These are phyloP conservation scores for Triticum aestivum DNA, from an alignment of 176 grass and related monocot species.

Conservation along the genomic window IWGSC_CS_RefSeq_v2.1 NC_057798.1:681185451-681185950, in stretches of 20 bases:
- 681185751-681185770: background rate
- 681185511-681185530: too few relatives aligned
- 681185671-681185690: background rate
- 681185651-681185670: constrained; percentile 6
- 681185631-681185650: constrained; percentile 35
- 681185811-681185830: constrained; percentile 1
- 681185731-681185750: background rate
- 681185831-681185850: background rate
- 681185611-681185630: constrained; percentile 29
- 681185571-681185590: background rate
- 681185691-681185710: background rate
- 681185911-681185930: background rate
- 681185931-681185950: background rate
- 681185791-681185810: background rate
- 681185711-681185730: too few relatives aligned
- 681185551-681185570: background rate
- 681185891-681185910: background rate
- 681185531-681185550: background rate
- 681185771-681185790: background rate
- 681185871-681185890: background rate
- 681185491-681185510: background rate
- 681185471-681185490: background rate
- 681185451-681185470: background rate
- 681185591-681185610: background rate
- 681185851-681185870: background rate